Evolutionary conservation across 2,329 filamentous ascomycete species (phyloP).

Genomic region (Botryosphaeria dothidea): DNA sequence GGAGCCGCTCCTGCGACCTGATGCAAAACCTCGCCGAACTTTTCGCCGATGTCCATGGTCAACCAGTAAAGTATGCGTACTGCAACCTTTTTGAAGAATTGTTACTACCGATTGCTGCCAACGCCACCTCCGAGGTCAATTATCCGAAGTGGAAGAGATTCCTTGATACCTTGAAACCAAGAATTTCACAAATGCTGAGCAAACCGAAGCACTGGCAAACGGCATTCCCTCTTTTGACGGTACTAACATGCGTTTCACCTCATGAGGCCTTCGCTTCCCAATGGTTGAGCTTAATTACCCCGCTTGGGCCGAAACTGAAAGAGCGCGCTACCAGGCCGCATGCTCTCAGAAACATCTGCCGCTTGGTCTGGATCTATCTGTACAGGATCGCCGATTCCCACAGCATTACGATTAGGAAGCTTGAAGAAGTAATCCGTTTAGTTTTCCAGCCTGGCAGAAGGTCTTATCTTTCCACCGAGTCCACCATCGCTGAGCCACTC

Average conservation of each 20-base stretch:
- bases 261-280: constrained; percentile 80
- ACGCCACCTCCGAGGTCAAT: constrained; percentile 73
- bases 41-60: constrained; percentile 83
- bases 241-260: constrained; percentile 84
- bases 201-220: constrained; percentile 92
- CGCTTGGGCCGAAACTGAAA: constrained; percentile 78
- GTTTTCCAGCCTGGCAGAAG: constrained; percentile 79
- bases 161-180: constrained; percentile 73
- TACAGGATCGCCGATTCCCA: constrained; percentile 73
- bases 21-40: constrained; percentile 78
- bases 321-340: constrained; percentile 77
- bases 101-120: constrained; percentile 82
- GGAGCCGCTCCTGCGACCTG: constrained; percentile 88
- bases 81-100: constrained; percentile 89
- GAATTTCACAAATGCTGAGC: constrained; percentile 78
- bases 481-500: constrained; percentile 80
- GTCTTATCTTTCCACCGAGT: constrained; percentile 79
- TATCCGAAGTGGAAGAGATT: constrained; percentile 86
- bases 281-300: constrained; percentile 80
- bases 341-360: constrained; percentile 85
- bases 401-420: constrained; percentile 69
- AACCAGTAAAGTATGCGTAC: constrained; percentile 88
- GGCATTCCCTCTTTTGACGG: constrained; percentile 84
- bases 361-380: constrained; percentile 91
- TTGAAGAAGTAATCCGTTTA: constrained; percentile 86